Base-by-base conservation (phyloP, 176 grass and related monocot species). In the Tillandsia leiboldiana region DNA sequence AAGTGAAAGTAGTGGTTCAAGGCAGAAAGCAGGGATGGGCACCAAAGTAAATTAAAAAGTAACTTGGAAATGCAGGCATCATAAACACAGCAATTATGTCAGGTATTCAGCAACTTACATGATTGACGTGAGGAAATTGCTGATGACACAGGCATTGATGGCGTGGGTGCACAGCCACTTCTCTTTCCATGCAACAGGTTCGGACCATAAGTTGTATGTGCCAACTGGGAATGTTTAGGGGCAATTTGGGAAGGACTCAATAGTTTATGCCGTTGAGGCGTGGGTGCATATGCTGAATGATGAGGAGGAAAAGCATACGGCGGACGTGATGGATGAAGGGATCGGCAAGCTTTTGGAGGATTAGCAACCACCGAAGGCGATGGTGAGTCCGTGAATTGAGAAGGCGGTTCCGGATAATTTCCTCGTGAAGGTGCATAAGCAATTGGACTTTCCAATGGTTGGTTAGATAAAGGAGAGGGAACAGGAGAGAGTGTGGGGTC, bases 51-150 rank as follows among this genome's bases (percentile, higher is more conserved):
- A 61, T 18, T 7, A 15, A 61, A 61, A 18, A 20, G 56, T 18
- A 61, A 61, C 56, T 22, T 7, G 22, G 22, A 61, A 10, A 61
- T 18, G 22, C 2, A 23, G 56, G 56, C 15, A 67, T 75, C 27
- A 29, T 62, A 10, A 66, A 29, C 9, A 10, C 18, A 75, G 51
- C 17, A 26, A 68, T 22, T 33, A 50, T 28, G 77, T 42, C 33
- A 79, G 66, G 17, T 56, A 69, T 67, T 65, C 33, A 72, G 53
- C 70, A 77, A 83, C 82, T 88, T 77, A 91, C 89, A 65, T 67
- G 70, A 74, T 8, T 78, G 73, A 29, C 79, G 49, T 50, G 26
- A 26, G 14, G 58, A 51, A 27, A 47, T 12, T 27, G 53, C 11
- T 77, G 65, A 20, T 11, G 53, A 62, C 33, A 59, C 77, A 8